These are phyloP conservation scores for Solanum clarkiae DNA, from an alignment of 257 asterid species.

Conservation along the genomic window DNA sequence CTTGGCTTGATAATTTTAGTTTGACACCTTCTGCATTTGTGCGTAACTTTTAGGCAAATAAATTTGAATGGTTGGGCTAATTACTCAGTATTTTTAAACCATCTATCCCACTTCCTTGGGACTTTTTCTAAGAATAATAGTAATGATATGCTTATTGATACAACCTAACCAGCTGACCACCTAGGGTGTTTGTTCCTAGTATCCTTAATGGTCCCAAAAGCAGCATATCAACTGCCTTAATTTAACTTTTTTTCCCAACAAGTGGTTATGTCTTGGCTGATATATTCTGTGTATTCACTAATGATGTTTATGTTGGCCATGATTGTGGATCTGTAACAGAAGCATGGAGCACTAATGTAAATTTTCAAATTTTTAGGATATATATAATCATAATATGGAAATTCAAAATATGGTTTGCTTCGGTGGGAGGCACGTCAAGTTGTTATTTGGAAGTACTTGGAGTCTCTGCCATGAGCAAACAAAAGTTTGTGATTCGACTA, in stretches of 20 bases:
- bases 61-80: too few relatives aligned
- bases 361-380: background rate
- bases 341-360: background rate
- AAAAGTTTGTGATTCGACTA: too few relatives aligned
- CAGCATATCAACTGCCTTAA: background rate
- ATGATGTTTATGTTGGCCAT: background rate
- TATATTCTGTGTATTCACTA: background rate
- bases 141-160: background rate
- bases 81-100: background rate
- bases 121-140: background rate
- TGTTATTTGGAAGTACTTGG: too few relatives aligned
- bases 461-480: too few relatives aligned
- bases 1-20: slow-evolving; percentile 28
- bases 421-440: too few relatives aligned
- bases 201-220: background rate
- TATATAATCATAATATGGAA: too few relatives aligned
- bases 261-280: background rate
- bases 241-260: background rate
- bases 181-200: background rate
- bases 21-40: background rate
- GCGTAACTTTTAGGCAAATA: background rate
- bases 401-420: too few relatives aligned
- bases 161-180: background rate
- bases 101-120: background rate
- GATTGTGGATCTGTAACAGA: background rate